Evolutionary conservation across 2,329 filamentous ascomycete genomes (phyloP).

Genomic region (Colletotrichum navitas): DNA sequence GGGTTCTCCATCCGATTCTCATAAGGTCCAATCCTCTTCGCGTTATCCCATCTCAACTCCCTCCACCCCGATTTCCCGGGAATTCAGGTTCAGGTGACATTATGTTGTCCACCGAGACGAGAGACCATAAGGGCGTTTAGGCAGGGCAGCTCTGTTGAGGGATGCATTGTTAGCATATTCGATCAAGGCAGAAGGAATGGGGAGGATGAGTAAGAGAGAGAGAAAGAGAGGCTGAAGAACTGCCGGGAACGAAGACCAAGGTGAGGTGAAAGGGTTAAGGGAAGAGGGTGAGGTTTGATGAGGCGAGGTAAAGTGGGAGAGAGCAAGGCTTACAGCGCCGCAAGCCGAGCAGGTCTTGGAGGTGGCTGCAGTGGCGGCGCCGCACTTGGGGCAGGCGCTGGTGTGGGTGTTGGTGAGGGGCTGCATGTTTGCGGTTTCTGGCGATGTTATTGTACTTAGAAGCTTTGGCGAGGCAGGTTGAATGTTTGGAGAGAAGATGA

Average conservation of each 20-base stretch:
- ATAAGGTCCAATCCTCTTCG: neutral
- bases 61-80: neutral
- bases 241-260: neutral
- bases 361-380: constrained; percentile 57
- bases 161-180: constrained; percentile 9
- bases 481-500: constrained; percentile 5
- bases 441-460: constrained; percentile 2
- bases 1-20: constrained; percentile 16
- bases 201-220: neutral
- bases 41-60: neutral
- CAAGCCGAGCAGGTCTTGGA: constrained; percentile 68
- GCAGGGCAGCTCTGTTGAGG: constrained; percentile 50
- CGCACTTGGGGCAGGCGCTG: constrained; percentile 69
- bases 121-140: constrained; percentile 39
- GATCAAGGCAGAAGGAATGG: neutral
- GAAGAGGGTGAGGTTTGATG: constrained; percentile 12
- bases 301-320: constrained; percentile 6
- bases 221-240: neutral
- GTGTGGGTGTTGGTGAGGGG: constrained; percentile 53
- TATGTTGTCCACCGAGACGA: neutral
- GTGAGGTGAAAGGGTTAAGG: neutral
- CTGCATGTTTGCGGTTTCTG: constrained; percentile 43
- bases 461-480: constrained; percentile 3
- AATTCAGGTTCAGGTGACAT: neutral
- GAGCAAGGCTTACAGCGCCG: constrained; percentile 64